These are phyloP conservation scores for Rossbeevera mucosa DNA, from an alignment of 768 basidiomycete species.

Conservation along the genomic window DNA sequence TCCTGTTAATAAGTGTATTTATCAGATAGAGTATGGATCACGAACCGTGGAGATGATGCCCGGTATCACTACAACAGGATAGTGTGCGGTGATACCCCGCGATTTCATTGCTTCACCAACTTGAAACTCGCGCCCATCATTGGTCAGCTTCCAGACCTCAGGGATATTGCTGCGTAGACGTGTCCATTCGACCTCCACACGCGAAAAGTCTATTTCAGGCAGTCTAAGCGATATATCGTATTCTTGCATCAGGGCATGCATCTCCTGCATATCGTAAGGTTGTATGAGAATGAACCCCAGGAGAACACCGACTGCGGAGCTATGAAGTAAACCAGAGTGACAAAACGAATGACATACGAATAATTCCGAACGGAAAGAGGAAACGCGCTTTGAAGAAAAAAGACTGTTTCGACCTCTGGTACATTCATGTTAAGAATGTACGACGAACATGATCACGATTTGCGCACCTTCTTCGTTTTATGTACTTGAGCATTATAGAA, in stretches of 20 bases:
- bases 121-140: conserved; percentile 75
- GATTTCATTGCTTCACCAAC: conserved; percentile 66
- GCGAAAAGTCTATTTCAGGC: conserved; percentile 61
- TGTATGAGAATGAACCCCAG: conserved; percentile 64
- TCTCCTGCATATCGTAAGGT: conserved; percentile 59
- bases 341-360: conserved; percentile 37
- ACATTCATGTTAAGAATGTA: neutral
- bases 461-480: conserved; percentile 20
- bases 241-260: conserved; percentile 66
- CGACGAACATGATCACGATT: neutral
- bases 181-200: conserved; percentile 69
- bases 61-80: conserved; percentile 84
- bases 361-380: conserved; percentile 69
- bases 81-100: conserved; percentile 60
- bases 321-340: conserved; percentile 1
- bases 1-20: neutral
- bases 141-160: conserved; percentile 77
- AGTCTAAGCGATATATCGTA: conserved; percentile 64
- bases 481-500: conserved; percentile 24
- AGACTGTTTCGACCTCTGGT: conserved; percentile 12
- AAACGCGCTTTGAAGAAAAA: conserved; percentile 40
- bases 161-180: conserved; percentile 64
- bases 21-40: neutral
- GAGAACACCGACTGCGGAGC: conserved; percentile 53
- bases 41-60: conserved; percentile 84